Evolutionary conservation across 106 monocot species (phyloP), one percentile per base, ranked within the genome.

Genomic region (Dendrobium nobile): DNA sequence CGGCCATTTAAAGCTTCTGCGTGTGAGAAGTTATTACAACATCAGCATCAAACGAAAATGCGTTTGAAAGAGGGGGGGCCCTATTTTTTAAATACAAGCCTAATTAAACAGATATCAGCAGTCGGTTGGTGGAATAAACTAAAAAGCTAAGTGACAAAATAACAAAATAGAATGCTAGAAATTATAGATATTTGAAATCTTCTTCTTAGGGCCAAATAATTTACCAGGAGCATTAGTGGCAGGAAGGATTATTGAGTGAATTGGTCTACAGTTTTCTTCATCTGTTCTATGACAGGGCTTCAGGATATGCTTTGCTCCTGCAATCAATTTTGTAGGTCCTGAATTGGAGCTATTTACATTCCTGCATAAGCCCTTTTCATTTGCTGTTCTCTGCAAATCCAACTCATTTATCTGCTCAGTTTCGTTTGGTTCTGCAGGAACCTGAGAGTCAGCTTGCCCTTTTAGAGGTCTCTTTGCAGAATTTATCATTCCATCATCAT

Each of bases 231-330:
- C 77, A 16, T 78, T 75, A 42, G 78, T 86, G 64, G 27, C 1
- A 33, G 85, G 59, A 75, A 90, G 82, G 67, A 89, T 84, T 40
- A 87, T 75, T 41, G 88, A 87, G 56, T 89, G 81, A 61, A 77
- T 67, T 9, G 86, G 83, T 41, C 72, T 79, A 59, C 87, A 72
- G 37, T 67, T 82, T 54, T 81, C 88, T 27, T 72, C 58, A 59
- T 87, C 87, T 40, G 55, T 74, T 41, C 73, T 88, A 17, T 79
- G 70, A 82, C 82, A 78, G 17, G 90, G 91, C 82, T 82, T 91
- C 82, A 93, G 79, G 79, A 93, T 86, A 41, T 93, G 93, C 79
- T 86, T 93, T 37, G 89, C 87, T 72, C 93, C 93, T 37, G 89
- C 82, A 79, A 79, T 86, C 58, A 93, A 73, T 79, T 91, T 93